Percentiles rank a stretch among this genome's conserved stretches.
phyloP scores from a whole-genome alignment of 23 red algal species.

The Gracilariopsis chorda region DNA sequence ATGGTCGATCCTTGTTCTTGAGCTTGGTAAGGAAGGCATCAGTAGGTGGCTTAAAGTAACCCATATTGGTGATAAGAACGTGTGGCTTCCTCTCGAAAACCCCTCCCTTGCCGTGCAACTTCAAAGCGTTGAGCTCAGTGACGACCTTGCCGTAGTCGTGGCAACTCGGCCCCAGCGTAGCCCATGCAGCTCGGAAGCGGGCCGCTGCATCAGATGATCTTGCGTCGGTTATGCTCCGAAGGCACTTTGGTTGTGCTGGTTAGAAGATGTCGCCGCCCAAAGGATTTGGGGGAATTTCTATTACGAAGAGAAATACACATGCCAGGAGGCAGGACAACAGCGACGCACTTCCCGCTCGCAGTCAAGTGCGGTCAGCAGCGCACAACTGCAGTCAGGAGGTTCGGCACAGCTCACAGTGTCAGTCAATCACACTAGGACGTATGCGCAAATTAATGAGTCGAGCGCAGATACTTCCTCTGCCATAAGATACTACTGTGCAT shows the following conservation, averaged over 20 bases:
- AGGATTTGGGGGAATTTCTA: not conserved
- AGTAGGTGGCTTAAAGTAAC: constrained; percentile 1
- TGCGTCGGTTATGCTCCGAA: not conserved
- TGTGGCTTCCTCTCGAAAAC: not conserved
- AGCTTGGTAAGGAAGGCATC: constrained; percentile 26
- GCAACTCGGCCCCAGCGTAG: not conserved
- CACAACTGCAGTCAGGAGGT: not conserved
- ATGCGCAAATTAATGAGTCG: no score
- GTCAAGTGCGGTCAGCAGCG: no score
- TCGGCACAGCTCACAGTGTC: no score
- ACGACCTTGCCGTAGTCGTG: not conserved
- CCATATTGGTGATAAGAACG: constrained; percentile 8
- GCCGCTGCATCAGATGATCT: not conserved
- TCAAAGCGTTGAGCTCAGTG: constrained; percentile 4
- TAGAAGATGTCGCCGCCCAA: not conserved
- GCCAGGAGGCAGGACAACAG: no score
- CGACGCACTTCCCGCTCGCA: no score
- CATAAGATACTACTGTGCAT: no score
- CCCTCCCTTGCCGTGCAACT: not conserved
- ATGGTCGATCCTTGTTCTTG: constrained; percentile 6
- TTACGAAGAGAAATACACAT: not conserved
- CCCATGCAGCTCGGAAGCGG: not conserved
- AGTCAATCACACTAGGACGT: no score
- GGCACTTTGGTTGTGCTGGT: not conserved
- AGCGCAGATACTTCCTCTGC: no score